Conservation (phyloP, 345 rosid species). For the Dipteronia sinensis region DNA sequence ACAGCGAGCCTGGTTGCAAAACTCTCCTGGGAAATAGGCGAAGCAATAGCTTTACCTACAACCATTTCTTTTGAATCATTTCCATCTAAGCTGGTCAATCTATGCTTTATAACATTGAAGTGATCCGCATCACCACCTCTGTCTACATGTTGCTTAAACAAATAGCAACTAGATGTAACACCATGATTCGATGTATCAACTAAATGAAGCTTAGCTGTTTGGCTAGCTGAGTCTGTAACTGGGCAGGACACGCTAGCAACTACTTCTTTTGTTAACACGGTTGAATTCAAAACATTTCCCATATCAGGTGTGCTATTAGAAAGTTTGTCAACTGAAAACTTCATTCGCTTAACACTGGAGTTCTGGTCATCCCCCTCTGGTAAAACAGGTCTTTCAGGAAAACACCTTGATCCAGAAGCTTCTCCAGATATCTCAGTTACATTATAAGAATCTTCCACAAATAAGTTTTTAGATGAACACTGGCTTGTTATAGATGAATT, state of each 20-base stretch:
- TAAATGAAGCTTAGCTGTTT: conserved; percentile 41
- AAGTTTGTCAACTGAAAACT: conserved; percentile 39
- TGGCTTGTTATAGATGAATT: conserved; percentile 55
- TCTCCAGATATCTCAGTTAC: conserved; percentile 32
- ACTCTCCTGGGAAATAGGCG: conserved; percentile 85
- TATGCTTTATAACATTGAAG: conserved; percentile 31
- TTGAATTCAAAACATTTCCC: conserved; percentile 19
- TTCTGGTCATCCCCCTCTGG: conserved; percentile 39
- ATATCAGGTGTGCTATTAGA: conserved; percentile 29
- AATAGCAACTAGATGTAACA: conserved; percentile 52
- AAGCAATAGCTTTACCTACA: conserved; percentile 51
- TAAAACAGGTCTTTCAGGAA: conserved; percentile 35
- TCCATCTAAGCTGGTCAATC: conserved; percentile 25
- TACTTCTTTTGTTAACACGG: conserved; percentile 16
- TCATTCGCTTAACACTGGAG: conserved; percentile 46
- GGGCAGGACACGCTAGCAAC: conserved; percentile 21
- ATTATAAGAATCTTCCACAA: conserved; percentile 32
- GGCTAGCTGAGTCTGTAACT: conserved; percentile 32
- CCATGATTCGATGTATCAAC: conserved; percentile 70
- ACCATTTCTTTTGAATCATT: conserved; percentile 41
- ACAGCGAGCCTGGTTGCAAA: conserved; percentile 45
- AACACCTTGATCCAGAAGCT: conserved; percentile 33
- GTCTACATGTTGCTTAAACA: conserved; percentile 46
- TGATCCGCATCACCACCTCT: conserved; percentile 33
- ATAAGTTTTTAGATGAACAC: conserved; percentile 37